Conservation (phyloP, 208 protist genomes). For the Trypanosomatidae sp. region DNA sequence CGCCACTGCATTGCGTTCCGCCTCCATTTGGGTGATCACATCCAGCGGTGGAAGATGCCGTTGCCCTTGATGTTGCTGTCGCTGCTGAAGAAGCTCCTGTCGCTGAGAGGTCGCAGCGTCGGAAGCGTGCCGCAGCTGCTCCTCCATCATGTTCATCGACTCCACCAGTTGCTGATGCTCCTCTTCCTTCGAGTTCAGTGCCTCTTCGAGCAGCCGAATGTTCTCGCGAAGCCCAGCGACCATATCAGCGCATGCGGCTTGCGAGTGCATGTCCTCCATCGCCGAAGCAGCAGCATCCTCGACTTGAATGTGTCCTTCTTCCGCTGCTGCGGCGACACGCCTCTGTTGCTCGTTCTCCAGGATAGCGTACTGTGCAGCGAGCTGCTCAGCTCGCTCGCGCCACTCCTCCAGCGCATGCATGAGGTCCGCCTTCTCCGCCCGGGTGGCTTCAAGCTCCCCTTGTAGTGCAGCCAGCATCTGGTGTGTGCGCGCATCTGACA, state of each 20-base stretch:
- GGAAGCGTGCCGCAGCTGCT: slow-evolving; percentile 43
- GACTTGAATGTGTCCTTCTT: slow-evolving; percentile 4
- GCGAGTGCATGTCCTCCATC: slow-evolving; percentile 1
- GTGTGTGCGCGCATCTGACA: not conserved
- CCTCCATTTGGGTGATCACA: slow-evolving; percentile 10
- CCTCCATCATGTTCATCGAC: slow-evolving; percentile 69
- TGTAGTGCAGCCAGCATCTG: slow-evolving; percentile 15
- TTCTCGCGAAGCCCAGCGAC: slow-evolving; percentile 44
- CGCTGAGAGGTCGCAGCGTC: slow-evolving; percentile 9
- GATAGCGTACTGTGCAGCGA: slow-evolving; percentile 8
- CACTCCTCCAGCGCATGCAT: slow-evolving; percentile 9
- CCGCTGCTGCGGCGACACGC: not conserved
- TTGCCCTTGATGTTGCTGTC: not conserved
- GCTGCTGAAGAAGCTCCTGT: slow-evolving; percentile 2
- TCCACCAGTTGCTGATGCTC: slow-evolving; percentile 60
- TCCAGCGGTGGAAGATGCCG: slow-evolving; percentile 7
- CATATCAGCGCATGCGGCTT: slow-evolving; percentile 1
- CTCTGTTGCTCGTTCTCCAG: slow-evolving; percentile 14
- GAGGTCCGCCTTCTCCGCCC: slow-evolving; percentile 5
- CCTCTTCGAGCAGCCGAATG: slow-evolving; percentile 60
- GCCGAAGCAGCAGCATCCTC: slow-evolving; percentile 1
- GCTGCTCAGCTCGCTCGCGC: slow-evolving; percentile 24
- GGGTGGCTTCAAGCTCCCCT: slow-evolving; percentile 18
- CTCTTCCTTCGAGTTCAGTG: slow-evolving; percentile 62
- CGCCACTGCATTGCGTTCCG: slow-evolving; percentile 15